These are phyloP conservation scores for Citrus medica DNA, from an alignment of 345 rosid genomes.

Conservation along the genomic window DNA sequence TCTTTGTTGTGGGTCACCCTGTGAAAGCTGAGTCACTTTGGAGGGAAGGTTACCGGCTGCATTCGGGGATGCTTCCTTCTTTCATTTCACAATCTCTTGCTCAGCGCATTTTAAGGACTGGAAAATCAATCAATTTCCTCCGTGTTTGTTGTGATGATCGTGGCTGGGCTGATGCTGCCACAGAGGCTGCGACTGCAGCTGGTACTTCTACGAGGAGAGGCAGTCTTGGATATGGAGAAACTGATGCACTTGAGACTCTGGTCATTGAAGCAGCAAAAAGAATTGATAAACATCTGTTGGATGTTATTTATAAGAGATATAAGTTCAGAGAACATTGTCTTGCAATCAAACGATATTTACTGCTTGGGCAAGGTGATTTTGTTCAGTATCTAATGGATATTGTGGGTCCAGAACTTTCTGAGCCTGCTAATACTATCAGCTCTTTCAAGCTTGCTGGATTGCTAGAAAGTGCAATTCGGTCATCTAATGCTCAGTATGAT, in stretches of 20 bases:
- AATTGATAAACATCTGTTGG: slow-evolving; percentile 84
- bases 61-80: slow-evolving; percentile 84
- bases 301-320: slow-evolving; percentile 76
- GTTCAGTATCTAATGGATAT: slow-evolving; percentile 94
- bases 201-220: slow-evolving; percentile 92
- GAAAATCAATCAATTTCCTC: slow-evolving; percentile 94
- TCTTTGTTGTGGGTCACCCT: slow-evolving; percentile 85
- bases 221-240: slow-evolving; percentile 93
- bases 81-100: slow-evolving; percentile 91
- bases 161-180: slow-evolving; percentile 94
- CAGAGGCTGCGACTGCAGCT: slow-evolving; percentile 90
- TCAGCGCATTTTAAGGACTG: slow-evolving; percentile 87
- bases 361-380: slow-evolving; percentile 98
- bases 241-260: slow-evolving; percentile 89
- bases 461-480: slow-evolving; percentile 87
- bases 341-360: slow-evolving; percentile 88
- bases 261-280: slow-evolving; percentile 93
- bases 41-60: slow-evolving; percentile 96
- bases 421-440: slow-evolving; percentile 95
- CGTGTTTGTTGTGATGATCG: slow-evolving; percentile 95
- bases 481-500: slow-evolving; percentile 98
- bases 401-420: slow-evolving; percentile 91
- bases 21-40: slow-evolving; percentile 95
- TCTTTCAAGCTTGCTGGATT: slow-evolving; percentile 92
- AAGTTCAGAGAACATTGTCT: slow-evolving; percentile 94